phyloP scores from a whole-genome alignment of 371 early-diverging fungal genomes.

The Amoeboaphelidium occidentale region DNA sequence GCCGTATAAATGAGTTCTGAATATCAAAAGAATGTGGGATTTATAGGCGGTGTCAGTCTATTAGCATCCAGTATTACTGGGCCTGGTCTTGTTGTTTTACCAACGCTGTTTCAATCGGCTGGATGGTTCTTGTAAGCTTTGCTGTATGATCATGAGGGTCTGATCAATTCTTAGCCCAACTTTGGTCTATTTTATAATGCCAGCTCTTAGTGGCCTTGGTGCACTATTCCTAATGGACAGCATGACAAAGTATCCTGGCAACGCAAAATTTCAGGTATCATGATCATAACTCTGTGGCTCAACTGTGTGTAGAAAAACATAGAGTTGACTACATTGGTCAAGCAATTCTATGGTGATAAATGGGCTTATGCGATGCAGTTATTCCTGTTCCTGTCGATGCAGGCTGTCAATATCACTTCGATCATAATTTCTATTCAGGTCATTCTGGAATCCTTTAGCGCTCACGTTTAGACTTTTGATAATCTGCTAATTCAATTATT shows the following conservation, averaged over 20 bases:
- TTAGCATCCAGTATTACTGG: conserved; percentile 16
- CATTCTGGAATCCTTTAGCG: no score
- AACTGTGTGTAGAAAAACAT: conserved; percentile 19
- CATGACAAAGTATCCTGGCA: conserved; percentile 47
- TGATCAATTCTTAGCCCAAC: no score
- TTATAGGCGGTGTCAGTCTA: conserved; percentile 13
- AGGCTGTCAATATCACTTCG: conserved; percentile 28
- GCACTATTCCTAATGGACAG: conserved; percentile 48
- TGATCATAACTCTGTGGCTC: no score
- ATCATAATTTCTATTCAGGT: conserved; percentile 33
- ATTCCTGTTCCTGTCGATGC: conserved; percentile 24
- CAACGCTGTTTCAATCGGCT: conserved; percentile 6
- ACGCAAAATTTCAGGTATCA: conserved; percentile 32
- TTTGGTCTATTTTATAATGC: conserved; percentile 18
- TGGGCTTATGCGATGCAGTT: conserved; percentile 25
- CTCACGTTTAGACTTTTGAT: no score
- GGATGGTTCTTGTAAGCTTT: conserved; percentile 8
- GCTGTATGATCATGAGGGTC: no score
- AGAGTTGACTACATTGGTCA: conserved; percentile 27
- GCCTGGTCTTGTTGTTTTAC: conserved; percentile 12
- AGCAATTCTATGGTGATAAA: conserved; percentile 23
- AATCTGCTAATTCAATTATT: conserved; percentile 16
- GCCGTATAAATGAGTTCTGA: no score
- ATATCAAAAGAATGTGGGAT: conserved; percentile 16
- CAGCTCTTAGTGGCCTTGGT: conserved; percentile 20